phyloP scores from a whole-genome alignment of 108 stramenopile genomes.

The Nannochloropsis oceanica region DNA sequence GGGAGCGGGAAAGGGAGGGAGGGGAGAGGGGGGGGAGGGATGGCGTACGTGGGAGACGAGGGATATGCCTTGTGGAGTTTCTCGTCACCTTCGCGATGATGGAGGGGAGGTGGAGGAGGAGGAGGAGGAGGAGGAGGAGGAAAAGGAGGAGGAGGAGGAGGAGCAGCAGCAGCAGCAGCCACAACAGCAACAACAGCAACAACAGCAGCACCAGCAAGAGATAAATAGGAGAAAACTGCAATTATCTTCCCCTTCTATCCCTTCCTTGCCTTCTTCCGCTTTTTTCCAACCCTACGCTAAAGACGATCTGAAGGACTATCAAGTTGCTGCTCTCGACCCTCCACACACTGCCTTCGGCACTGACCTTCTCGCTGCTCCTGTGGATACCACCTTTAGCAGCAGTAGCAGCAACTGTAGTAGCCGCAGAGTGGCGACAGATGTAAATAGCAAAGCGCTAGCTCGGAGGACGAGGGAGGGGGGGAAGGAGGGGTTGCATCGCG shows the following conservation, averaged over 20 bases:
- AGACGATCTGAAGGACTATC: not conserved
- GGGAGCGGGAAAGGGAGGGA: not conserved
- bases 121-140: not conserved
- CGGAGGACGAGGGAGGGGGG: not conserved
- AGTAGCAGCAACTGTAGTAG: no score
- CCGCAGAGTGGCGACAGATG: no score
- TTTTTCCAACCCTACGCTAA: not conserved
- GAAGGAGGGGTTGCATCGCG: not conserved
- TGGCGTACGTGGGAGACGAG: not conserved
- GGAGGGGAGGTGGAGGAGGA: not conserved
- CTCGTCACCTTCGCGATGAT: not conserved
- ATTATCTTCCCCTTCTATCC: not conserved
- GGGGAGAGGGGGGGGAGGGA: not conserved
- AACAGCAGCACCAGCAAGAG: no score
- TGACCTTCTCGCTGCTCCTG: not conserved
- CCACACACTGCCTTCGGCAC: not conserved
- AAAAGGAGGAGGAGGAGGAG: not conserved
- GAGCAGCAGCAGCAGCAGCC: not conserved
- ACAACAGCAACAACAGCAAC: no score
- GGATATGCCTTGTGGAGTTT: not conserved
- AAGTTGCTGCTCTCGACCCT: not conserved
- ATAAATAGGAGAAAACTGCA: no score
- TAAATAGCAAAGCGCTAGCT: no score
- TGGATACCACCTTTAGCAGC: no score
- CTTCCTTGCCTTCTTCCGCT: not conserved